phyloP scores from a whole-genome alignment of 2,329 filamentous ascomycete species.

The Zymoseptoria tritici region DNA sequence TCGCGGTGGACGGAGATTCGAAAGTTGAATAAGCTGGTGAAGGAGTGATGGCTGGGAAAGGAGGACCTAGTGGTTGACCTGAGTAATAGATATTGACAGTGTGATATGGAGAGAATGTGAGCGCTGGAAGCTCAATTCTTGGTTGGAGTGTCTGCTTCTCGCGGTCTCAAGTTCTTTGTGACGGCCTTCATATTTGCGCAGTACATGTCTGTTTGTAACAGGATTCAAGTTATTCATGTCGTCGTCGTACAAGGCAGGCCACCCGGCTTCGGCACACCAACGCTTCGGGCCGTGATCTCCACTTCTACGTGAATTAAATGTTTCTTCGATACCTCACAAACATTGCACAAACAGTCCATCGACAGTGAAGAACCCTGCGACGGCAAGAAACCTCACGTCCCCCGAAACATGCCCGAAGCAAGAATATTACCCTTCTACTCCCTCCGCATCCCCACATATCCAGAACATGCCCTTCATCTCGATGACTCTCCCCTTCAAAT shows the following conservation, averaged over 20 bases:
- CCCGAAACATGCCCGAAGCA: not conserved
- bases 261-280: not conserved
- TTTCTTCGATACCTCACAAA: not conserved
- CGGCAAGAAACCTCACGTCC: not conserved
- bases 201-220: too few species aligned
- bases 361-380: not conserved
- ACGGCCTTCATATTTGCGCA: not conserved
- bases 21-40: slow-evolving; percentile 37
- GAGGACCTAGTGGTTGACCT: not conserved
- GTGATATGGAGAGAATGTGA: not conserved
- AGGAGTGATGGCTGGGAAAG: not conserved
- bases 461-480: not conserved
- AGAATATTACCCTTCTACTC: not conserved
- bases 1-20: slow-evolving; percentile 66
- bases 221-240: too few species aligned
- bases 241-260: not conserved
- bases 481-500: not conserved
- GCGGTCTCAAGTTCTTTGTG: not conserved
- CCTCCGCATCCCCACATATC: not conserved
- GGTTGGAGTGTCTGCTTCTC: not conserved
- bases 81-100: not conserved
- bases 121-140: not conserved
- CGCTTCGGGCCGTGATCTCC: not conserved
- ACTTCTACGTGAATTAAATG: not conserved
- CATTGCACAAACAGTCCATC: not conserved